phyloP scores from a whole-genome alignment of 805 yeast genomes.

The Saccharomycopsis sp. region DNA sequence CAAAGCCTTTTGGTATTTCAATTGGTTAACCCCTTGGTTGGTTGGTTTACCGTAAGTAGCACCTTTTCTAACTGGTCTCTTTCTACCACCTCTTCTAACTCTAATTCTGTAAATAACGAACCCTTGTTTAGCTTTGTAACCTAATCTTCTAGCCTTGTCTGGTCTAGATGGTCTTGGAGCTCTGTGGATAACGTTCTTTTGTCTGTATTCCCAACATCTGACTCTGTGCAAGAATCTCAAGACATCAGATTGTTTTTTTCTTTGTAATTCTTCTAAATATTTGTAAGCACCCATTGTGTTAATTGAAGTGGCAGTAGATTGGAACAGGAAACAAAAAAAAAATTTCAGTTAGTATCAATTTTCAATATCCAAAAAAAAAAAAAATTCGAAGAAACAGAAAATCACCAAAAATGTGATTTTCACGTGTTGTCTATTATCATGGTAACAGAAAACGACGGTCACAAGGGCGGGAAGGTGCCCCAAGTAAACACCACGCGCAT shows the following conservation, averaged over 20 bases:
- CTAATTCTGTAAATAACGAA: slow-evolving; percentile 97
- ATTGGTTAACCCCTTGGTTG: slow-evolving; percentile 99
- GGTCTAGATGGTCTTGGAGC: slow-evolving; percentile 98
- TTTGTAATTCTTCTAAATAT: slow-evolving; percentile 97
- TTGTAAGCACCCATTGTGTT: slow-evolving; percentile 97
- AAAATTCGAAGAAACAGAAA: no score
- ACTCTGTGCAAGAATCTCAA: slow-evolving; percentile 97
- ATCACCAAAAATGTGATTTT: no score
- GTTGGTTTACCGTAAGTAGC: slow-evolving; percentile 99
- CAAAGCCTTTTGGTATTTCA: slow-evolving; percentile 97
- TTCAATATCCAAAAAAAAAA: not conserved
- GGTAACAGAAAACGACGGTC: no score
- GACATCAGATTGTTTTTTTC: slow-evolving; percentile 99
- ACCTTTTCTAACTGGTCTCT: slow-evolving; percentile 99
- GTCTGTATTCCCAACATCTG: slow-evolving; percentile 99
- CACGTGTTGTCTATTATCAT: no score
- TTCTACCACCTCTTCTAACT: slow-evolving; percentile 99
- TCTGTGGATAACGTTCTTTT: slow-evolving; percentile 97
- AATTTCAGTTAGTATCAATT: not conserved
- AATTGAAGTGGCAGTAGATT: not conserved
- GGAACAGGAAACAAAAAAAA: not conserved
- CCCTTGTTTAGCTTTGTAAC: slow-evolving; percentile 99
- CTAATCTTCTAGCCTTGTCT: slow-evolving; percentile 99
- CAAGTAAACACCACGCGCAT: not conserved
- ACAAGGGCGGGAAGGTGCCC: not conserved